phyloP scores from a whole-genome alignment of 805 yeast species.

The Schizosaccharomyces pombe region DNA sequence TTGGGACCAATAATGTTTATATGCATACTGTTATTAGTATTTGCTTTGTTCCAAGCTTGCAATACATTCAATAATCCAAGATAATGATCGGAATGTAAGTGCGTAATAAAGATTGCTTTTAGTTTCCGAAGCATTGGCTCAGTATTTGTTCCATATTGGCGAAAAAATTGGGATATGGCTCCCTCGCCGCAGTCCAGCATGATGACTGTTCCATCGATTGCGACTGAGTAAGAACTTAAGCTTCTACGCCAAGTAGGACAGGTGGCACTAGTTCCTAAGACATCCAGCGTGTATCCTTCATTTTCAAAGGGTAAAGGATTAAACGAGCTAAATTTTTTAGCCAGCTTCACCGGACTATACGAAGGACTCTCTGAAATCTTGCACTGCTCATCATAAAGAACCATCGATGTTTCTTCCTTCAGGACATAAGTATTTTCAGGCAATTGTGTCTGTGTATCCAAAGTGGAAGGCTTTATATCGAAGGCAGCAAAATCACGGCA shows the following conservation, averaged over 20 bases:
- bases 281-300: not conserved
- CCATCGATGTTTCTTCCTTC: not conserved
- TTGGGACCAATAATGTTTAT: not conserved
- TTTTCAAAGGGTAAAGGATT: not conserved
- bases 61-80: slow-evolving; percentile 56
- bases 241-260: not conserved
- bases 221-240: not conserved
- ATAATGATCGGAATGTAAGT: slow-evolving; percentile 93
- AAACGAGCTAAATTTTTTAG: not conserved
- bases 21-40: not conserved
- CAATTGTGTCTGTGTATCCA: no score
- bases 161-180: slow-evolving; percentile 45
- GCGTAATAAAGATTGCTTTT: slow-evolving; percentile 48
- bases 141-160: slow-evolving; percentile 31
- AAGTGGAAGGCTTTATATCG: no score
- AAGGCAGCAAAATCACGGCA: not conserved
- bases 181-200: slow-evolving; percentile 91
- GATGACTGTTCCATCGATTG: not conserved
- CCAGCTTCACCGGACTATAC: not conserved
- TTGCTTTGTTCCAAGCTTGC: slow-evolving; percentile 16
- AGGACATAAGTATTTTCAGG: not conserved
- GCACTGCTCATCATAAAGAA: not conserved
- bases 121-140: slow-evolving; percentile 34
- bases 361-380: not conserved
- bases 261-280: not conserved